These are phyloP conservation scores for Hansenula lynferdii DNA, from an alignment of 1,139 yeast genomes.

Conservation along the genomic window DNA sequence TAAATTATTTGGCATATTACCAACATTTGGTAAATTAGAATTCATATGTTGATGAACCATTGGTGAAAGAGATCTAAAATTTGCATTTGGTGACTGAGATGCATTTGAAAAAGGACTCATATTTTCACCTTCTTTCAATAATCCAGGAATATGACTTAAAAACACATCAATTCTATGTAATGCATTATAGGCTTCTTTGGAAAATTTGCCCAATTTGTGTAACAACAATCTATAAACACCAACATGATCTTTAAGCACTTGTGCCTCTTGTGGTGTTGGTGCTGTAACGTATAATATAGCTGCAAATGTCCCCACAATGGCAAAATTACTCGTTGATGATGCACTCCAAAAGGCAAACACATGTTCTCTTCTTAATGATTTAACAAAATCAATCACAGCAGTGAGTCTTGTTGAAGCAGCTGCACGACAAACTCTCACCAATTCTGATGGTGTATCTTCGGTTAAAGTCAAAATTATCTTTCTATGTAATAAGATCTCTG, in stretches of 20 bases:
- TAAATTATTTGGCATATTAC: slow-evolving; percentile 15
- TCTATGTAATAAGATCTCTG: slow-evolving; percentile 80
- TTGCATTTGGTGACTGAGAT: slow-evolving; percentile 1
- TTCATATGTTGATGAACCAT: slow-evolving; percentile 3
- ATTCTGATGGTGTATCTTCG: slow-evolving; percentile 51
- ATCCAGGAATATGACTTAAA: slow-evolving; percentile 62
- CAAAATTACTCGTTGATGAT: slow-evolving; percentile 69
- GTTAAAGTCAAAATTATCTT: slow-evolving; percentile 62
- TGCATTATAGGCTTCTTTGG: slow-evolving; percentile 71
- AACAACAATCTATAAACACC: slow-evolving; percentile 73
- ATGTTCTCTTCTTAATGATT: slow-evolving; percentile 74
- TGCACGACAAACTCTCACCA: slow-evolving; percentile 68
- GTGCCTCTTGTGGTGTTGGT: slow-evolving; percentile 54
- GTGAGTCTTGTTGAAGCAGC: slow-evolving; percentile 79
- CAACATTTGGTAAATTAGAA: slow-evolving; percentile 10
- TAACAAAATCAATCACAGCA: slow-evolving; percentile 79
- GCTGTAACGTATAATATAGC: slow-evolving; percentile 68
- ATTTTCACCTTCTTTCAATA: slow-evolving; percentile 36
- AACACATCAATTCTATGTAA: slow-evolving; percentile 61
- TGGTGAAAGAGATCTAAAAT: slow-evolving; percentile 5
- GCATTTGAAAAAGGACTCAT: slow-evolving; percentile 1
- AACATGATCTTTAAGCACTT: slow-evolving; percentile 59
- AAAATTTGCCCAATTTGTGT: slow-evolving; percentile 67
- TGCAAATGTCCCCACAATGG: slow-evolving; percentile 83
- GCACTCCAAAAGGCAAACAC: slow-evolving; percentile 88